Conservation (phyloP, 805 yeast species). For the Clavispora phyllophila region DNA sequence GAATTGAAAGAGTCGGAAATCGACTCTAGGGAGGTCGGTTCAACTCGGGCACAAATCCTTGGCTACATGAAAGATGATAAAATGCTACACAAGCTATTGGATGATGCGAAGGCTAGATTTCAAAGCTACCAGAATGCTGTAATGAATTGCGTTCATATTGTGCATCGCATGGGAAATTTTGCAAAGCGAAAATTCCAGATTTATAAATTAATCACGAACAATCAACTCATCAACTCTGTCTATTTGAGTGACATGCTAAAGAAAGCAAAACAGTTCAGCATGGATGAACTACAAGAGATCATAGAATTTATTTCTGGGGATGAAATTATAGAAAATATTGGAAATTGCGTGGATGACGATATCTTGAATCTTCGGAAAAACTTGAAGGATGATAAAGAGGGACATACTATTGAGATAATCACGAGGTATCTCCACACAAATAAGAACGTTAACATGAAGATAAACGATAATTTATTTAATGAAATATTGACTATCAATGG, state of each 20-base stretch:
- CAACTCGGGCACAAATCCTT: constrained; percentile 8
- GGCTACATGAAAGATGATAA: constrained; percentile 14
- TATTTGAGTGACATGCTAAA: constrained; percentile 20
- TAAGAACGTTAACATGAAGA: constrained; percentile 14
- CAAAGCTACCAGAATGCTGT: constrained; percentile 21
- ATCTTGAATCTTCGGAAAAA: constrained; percentile 2
- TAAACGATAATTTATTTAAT: constrained; percentile 25
- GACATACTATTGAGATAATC: constrained; percentile 4
- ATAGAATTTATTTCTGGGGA: constrained; percentile 6
- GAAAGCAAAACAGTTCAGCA: constrained; percentile 3
- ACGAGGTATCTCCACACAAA: constrained; percentile 16
- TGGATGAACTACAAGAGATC: constrained; percentile 3
- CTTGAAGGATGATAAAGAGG: neutral
- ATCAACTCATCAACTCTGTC: constrained; percentile 23
- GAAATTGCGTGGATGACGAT: constrained; percentile 7
- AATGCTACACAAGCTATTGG: constrained; percentile 11
- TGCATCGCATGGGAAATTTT: constrained; percentile 16
- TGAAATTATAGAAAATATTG: constrained; percentile 3
- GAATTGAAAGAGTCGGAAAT: constrained; percentile 3
- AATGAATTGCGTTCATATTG: constrained; percentile 21
- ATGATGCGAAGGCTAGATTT: constrained; percentile 16
- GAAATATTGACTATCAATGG: constrained; percentile 30
- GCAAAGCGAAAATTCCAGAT: constrained; percentile 25
- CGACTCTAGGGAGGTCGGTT: constrained; percentile 2
- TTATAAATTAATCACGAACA: constrained; percentile 27